These are phyloP conservation scores for Clitoria ternatea DNA, from an alignment of 306 rosid genomes.

Conservation along the genomic window DNA sequence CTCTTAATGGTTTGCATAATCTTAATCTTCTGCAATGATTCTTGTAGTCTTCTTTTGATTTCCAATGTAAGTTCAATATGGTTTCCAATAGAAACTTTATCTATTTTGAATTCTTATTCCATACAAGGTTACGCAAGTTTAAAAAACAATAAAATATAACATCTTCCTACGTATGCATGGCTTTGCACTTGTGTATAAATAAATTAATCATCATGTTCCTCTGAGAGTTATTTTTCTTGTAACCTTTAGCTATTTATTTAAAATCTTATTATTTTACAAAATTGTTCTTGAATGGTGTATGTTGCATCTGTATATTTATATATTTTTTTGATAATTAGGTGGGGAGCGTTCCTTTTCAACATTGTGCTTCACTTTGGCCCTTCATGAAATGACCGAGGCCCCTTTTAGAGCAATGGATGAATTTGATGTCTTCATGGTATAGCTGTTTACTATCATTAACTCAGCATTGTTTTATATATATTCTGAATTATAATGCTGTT, in stretches of 20 bases:
- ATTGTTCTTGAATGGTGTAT: neutral
- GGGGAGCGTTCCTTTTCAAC: conserved; percentile 98
- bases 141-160: too few species aligned
- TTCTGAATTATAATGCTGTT: neutral
- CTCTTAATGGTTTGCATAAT: neutral
- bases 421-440: conserved; percentile 96
- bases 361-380: conserved; percentile 84
- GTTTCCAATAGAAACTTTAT: too few species aligned
- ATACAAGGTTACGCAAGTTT: too few species aligned
- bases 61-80: too few species aligned
- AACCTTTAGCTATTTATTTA: neutral
- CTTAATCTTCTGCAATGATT: neutral
- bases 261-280: neutral
- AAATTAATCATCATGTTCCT: neutral
- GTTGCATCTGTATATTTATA: neutral
- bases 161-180: neutral
- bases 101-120: too few species aligned
- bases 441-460: neutral
- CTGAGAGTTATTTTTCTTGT: neutral
- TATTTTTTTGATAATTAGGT: conserved; percentile 42
- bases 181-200: neutral
- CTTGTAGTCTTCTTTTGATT: too few species aligned
- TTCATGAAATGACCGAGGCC: conserved; percentile 93
- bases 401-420: conserved; percentile 98
- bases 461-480: neutral